phyloP scores from a whole-genome alignment of 1,284 basidiomycete species.

The Ceratobasidium sp. region DNA sequence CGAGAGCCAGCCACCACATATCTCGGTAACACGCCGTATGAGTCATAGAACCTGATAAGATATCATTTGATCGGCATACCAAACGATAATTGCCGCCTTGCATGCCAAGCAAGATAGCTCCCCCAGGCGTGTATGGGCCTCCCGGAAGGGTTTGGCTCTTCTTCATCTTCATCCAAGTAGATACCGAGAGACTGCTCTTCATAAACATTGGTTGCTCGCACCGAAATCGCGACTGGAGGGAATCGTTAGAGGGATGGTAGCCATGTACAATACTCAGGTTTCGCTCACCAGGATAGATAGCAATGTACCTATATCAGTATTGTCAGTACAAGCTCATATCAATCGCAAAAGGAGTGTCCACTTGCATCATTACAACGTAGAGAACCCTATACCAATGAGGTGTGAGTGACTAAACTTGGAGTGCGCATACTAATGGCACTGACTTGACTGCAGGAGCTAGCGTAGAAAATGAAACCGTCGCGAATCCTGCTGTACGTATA shows the following conservation, averaged over 20 bases:
- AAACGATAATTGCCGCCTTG: conserved; percentile 89
- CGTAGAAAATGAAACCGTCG: conserved; percentile 74
- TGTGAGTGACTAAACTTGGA: conserved; percentile 49
- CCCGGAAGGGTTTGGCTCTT: conserved; percentile 61
- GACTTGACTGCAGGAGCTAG: conserved; percentile 89
- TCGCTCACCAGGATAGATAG: conserved; percentile 66
- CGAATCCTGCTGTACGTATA: conserved; percentile 87
- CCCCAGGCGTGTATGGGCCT: conserved; percentile 77
- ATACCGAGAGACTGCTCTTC: conserved; percentile 90
- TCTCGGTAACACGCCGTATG: conserved; percentile 61
- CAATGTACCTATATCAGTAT: conserved; percentile 57
- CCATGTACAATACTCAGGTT: conserved; percentile 72
- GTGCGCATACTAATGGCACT: conserved; percentile 53
- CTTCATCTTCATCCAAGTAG: conserved; percentile 68
- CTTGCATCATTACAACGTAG: conserved; percentile 92
- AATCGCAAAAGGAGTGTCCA: conserved; percentile 49
- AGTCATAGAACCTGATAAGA: conserved; percentile 44
- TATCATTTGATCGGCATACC: conserved; percentile 61
- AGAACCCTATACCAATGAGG: conserved; percentile 76
- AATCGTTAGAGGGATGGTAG: conserved; percentile 47
- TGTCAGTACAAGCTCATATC: neutral
- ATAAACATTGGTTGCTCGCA: conserved; percentile 98
- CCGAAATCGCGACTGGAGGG: conserved; percentile 65
- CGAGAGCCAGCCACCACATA: conserved; percentile 90
- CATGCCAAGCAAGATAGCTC: conserved; percentile 83